Conservation (phyloP, 257 asterid species). For the Capsicum baccatum region DNA sequence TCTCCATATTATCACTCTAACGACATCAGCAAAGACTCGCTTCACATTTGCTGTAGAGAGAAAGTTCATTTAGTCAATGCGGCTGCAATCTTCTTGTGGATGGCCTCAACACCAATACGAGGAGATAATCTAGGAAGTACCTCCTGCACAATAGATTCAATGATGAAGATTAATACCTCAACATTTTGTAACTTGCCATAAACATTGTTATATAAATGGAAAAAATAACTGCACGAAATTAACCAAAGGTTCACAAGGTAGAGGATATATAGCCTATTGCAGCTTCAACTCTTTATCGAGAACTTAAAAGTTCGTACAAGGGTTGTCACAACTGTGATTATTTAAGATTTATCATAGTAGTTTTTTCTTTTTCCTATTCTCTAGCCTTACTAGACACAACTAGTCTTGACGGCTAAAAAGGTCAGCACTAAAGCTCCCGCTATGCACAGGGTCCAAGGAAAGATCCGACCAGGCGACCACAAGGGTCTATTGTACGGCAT, state of each 20-base stretch:
- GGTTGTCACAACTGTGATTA: not conserved
- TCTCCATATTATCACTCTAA: not conserved
- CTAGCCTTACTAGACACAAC: not conserved
- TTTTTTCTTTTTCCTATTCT: not conserved
- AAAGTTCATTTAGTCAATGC: slow-evolving; percentile 47
- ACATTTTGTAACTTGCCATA: not conserved
- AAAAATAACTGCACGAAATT: slow-evolving; percentile 8
- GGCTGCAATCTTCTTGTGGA: slow-evolving; percentile 78
- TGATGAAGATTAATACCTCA: not conserved
- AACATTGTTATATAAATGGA: not conserved
- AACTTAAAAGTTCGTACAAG: not conserved
- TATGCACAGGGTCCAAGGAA: no score
- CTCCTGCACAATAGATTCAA: slow-evolving; percentile 49
- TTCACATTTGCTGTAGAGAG: not conserved
- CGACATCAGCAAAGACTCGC: not conserved
- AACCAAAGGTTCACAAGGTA: slow-evolving; percentile 13
- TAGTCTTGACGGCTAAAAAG: not conserved
- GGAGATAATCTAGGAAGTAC: slow-evolving; percentile 88
- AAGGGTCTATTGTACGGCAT: no score
- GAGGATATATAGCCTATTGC: not conserved
- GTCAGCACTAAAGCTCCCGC: no score
- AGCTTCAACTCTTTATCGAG: slow-evolving; percentile 24
- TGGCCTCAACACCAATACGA: slow-evolving; percentile 78
- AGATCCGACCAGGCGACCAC: no score
- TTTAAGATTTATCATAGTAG: not conserved